Percentiles rank a stretch among this genome's conserved stretches.
phyloP scores from a whole-genome alignment of 2,329 filamentous ascomycete genomes.

The Laburnicola sp. region DNA sequence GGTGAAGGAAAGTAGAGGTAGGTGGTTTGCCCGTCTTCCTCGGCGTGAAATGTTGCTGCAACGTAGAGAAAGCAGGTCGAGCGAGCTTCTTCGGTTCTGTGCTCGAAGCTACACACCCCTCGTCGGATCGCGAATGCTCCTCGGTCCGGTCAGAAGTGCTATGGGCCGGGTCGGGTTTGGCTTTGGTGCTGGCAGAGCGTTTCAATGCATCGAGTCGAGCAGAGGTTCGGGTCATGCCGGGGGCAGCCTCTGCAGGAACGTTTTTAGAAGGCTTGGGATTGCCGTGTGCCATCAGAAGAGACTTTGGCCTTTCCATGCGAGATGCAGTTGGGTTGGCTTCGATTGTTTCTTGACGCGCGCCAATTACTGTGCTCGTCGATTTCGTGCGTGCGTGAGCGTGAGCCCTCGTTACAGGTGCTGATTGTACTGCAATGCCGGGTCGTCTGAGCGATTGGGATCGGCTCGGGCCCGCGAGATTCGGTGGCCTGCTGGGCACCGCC shows the following conservation, averaged over 20 bases:
- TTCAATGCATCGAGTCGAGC: slow-evolving; percentile 29
- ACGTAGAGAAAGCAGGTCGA: slow-evolving; percentile 43
- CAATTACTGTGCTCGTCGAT: slow-evolving; percentile 27
- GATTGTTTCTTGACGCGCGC: slow-evolving; percentile 16
- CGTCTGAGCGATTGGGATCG: slow-evolving; percentile 39
- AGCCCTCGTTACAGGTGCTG: slow-evolving; percentile 13
- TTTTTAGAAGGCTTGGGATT: slow-evolving; percentile 13
- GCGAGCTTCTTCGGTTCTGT: slow-evolving; percentile 30
- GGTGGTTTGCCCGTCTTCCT: slow-evolving; percentile 42
- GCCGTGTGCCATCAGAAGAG: slow-evolving; percentile 21
- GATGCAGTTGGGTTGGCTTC: slow-evolving; percentile 14
- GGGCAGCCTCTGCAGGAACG: slow-evolving; percentile 14
- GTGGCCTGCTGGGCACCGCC: slow-evolving; percentile 22
- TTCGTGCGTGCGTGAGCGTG: slow-evolving; percentile 31
- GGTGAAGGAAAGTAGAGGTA: slow-evolving; percentile 41
- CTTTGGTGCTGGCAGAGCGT: slow-evolving; percentile 30
- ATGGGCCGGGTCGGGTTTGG: slow-evolving; percentile 21
- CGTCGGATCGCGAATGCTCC: slow-evolving; percentile 14
- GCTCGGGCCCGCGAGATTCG: slow-evolving; percentile 21
- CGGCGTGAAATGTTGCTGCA: slow-evolving; percentile 48
- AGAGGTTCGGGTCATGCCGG: slow-evolving; percentile 19
- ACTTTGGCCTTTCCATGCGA: slow-evolving; percentile 29
- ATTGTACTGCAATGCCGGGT: slow-evolving; percentile 23
- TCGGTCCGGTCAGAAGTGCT: slow-evolving; percentile 15
- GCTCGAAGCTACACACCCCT: slow-evolving; percentile 21